Conservation (phyloP, 2,329 filamentous ascomycete species). For the Fusarium oligoseptatum region DNA sequence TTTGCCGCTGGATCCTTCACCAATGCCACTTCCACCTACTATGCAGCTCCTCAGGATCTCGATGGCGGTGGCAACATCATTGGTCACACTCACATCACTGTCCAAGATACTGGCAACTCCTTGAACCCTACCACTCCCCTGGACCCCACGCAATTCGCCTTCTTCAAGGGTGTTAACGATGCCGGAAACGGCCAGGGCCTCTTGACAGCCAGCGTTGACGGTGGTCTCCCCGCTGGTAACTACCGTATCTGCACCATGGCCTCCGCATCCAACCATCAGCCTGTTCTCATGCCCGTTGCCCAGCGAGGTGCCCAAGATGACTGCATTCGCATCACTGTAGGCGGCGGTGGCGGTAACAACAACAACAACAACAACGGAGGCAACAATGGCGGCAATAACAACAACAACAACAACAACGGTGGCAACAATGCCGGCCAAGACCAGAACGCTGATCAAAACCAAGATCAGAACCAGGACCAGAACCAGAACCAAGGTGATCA, state of each 20-base stretch:
- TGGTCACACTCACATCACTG: constrained; percentile 71
- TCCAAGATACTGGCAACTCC: constrained; percentile 67
- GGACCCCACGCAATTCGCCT: constrained; percentile 67
- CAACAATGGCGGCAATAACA: constrained; percentile 33
- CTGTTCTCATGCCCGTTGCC: constrained; percentile 74
- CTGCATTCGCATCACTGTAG: constrained; percentile 71
- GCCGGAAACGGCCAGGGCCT: constrained; percentile 68
- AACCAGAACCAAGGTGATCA: constrained; percentile 13
- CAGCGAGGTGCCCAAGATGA: constrained; percentile 77
- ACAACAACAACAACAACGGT: constrained; percentile 24
- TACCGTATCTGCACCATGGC: constrained; percentile 77
- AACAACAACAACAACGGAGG: constrained; percentile 27
- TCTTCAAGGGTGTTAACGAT: constrained; percentile 78
- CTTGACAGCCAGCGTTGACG: constrained; percentile 65
- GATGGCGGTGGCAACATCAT: constrained; percentile 63
- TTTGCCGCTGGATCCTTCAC: constrained; percentile 71
- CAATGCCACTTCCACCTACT: constrained; percentile 71
- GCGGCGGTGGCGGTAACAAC: constrained; percentile 34
- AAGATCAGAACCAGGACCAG: constrained; percentile 18
- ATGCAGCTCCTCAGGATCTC: constrained; percentile 69
- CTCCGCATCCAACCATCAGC: constrained; percentile 74
- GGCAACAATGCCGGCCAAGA: constrained; percentile 15
- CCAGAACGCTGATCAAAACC: constrained; percentile 17
- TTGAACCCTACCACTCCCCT: constrained; percentile 66
- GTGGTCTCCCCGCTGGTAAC: constrained; percentile 71